Base-by-base conservation (phyloP, 73 alveolate species). In the Paramecium bursaria region DNA sequence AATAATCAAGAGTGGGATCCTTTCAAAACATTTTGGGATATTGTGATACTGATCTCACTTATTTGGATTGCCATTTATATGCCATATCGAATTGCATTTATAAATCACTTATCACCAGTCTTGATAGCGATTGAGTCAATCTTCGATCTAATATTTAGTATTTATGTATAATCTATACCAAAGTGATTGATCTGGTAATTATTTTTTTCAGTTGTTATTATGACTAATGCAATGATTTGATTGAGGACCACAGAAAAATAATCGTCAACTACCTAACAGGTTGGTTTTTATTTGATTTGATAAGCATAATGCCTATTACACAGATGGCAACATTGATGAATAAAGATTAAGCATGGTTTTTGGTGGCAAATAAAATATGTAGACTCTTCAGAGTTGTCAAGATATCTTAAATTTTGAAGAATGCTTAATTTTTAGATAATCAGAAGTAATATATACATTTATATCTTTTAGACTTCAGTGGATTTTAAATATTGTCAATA, bases 1-100 rank as follows among this genome's bases (percentile, higher is more conserved):
- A 57, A n/a, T 30, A 30, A 57, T 57, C 33, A 23, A 30, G 33
- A 57, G 76, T 25, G 33, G 50, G 76, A 57, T 57, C 27, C 51
- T 27, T 5, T 57, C 17, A 57, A 57, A 30, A 27, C 27, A 23
- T 2, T 57, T 6, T 57, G 76, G 76, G 76, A 57, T 57, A 57
- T 57, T 13, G 27, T 57, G 27, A 57, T 57, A 50, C 33, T 57
- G 15, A 27, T 57, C 25, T 19, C 33, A 23, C 33, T 57, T 48
- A 57, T 57, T 7, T 57, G 33, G 13, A 10, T 30, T 6, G 27
- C 76, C 3, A 27, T 57, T 11, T 57, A 57, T 29, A 57, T 29
- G 0, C 76, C 76, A 10, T 57, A 26, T 57, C 51, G 19, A 30
- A 50, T 30, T 2, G 76, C 76, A 10, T 57, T 57, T 57, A 50